These are phyloP conservation scores for Apiotrichum montevideense DNA, from an alignment of 1,284 basidiomycete genomes.

Conservation along the genomic window DNA sequence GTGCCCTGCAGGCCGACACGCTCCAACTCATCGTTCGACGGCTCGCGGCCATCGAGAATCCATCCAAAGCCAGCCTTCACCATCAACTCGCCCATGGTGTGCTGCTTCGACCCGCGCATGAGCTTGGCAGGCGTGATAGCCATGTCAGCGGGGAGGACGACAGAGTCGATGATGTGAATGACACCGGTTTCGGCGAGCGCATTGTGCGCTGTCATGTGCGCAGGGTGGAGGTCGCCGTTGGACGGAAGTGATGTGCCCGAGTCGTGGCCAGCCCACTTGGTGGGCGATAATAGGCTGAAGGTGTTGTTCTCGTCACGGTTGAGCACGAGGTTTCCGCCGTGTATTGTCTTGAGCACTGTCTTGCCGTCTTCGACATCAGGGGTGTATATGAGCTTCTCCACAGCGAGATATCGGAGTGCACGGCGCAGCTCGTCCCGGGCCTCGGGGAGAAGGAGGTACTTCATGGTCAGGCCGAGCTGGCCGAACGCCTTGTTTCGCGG, in stretches of 20 bases:
- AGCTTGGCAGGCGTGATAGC: slow-evolving; percentile 82
- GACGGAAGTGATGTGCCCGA: slow-evolving; percentile 47
- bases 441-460: slow-evolving; percentile 66
- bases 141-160: slow-evolving; percentile 83
- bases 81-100: slow-evolving; percentile 80
- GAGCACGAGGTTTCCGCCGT: slow-evolving; percentile 46
- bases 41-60: slow-evolving; percentile 76
- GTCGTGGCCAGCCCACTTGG: slow-evolving; percentile 36
- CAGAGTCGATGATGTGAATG: slow-evolving; percentile 76
- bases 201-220: slow-evolving; percentile 50
- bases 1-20: slow-evolving; percentile 41
- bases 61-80: slow-evolving; percentile 77
- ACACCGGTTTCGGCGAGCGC: slow-evolving; percentile 76
- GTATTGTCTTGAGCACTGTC: slow-evolving; percentile 39
- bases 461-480: slow-evolving; percentile 79
- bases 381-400: slow-evolving; percentile 71
- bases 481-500: slow-evolving; percentile 85
- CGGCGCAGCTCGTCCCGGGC: slow-evolving; percentile 71
- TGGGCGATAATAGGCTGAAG: slow-evolving; percentile 27
- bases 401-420: slow-evolving; percentile 77
- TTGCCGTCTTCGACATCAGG: slow-evolving; percentile 44
- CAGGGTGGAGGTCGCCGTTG: slow-evolving; percentile 39
- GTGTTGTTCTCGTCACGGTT: slow-evolving; percentile 24
- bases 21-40: slow-evolving; percentile 53
- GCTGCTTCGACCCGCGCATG: slow-evolving; percentile 75